Conservation (phyloP, 129 eudicot species). For the Arctium lappa region DNA sequence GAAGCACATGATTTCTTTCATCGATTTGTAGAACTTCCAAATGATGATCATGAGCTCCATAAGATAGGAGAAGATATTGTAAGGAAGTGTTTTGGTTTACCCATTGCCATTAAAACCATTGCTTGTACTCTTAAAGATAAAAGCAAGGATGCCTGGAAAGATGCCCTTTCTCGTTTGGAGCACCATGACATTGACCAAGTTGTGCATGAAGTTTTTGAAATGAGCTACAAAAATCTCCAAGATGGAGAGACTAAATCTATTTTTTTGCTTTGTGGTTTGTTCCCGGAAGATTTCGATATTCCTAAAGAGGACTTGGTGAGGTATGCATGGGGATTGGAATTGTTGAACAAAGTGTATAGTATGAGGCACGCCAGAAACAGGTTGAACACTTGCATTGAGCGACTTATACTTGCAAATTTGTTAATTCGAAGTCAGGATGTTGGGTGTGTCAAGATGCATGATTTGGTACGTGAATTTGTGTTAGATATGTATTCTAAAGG, state of each 20-base stretch:
- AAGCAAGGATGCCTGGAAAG: no score
- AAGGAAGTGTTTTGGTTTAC: background rate
- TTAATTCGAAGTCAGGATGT: background rate
- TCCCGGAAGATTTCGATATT: background rate
- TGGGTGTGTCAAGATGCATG: constrained; percentile 12
- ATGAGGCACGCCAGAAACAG: background rate
- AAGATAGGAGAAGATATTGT: background rate
- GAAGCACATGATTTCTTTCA: constrained; percentile 2
- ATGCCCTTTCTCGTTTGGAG: background rate
- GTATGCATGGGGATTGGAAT: constrained; percentile 1
- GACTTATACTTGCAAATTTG: background rate
- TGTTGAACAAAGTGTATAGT: background rate
- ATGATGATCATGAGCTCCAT: background rate
- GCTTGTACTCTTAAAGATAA: background rate
- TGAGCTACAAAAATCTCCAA: background rate
- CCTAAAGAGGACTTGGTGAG: background rate
- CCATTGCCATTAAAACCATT: background rate
- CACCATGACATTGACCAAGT: background rate
- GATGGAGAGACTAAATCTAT: background rate
- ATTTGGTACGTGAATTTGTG: constrained; percentile 17
- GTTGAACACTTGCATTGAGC: background rate
- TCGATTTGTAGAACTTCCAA: background rate
- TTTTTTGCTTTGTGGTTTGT: constrained; percentile 13
- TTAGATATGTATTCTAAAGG: background rate
- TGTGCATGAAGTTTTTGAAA: background rate